Conservation (phyloP, 345 rosid species). For the Sonneratia alba region DNA sequence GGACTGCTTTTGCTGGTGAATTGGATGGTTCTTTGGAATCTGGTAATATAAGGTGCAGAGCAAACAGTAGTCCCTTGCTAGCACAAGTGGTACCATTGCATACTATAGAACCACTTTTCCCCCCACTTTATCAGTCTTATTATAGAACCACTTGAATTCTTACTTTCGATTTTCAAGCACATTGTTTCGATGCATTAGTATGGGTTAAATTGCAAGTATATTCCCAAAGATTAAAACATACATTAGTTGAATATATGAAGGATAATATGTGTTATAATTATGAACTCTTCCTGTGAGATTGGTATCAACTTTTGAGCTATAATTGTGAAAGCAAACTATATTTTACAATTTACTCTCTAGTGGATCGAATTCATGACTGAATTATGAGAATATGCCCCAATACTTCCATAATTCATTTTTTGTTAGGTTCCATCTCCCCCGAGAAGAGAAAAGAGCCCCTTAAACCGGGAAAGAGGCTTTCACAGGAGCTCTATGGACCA, state of each 20-base stretch:
- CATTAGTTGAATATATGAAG: not conserved
- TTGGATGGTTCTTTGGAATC: not conserved
- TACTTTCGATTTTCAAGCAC: not conserved
- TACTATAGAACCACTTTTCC: not conserved
- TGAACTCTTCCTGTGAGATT: not conserved
- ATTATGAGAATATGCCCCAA: not conserved
- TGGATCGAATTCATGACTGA: not conserved
- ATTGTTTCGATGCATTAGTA: not conserved
- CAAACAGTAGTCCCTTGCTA: not conserved
- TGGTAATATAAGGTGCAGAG: not conserved
- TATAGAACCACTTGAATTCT: not conserved
- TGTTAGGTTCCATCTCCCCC: conserved; percentile 84
- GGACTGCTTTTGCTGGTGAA: not conserved
- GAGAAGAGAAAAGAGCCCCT: conserved; percentile 38
- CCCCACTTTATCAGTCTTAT: too few relatives aligned
- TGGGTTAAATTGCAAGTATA: not conserved
- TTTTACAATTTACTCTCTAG: not conserved
- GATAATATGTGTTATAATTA: too few relatives aligned
- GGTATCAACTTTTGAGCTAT: not conserved
- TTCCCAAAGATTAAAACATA: not conserved
- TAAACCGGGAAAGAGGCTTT: conserved; percentile 26
- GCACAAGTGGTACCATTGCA: not conserved
- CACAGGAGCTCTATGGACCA: conserved; percentile 15
- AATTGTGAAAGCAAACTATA: not conserved
- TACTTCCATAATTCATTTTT: not conserved